These are phyloP conservation scores for Lentinula guzmanii DNA, from an alignment of 768 basidiomycete species.

Conservation along the genomic window DNA sequence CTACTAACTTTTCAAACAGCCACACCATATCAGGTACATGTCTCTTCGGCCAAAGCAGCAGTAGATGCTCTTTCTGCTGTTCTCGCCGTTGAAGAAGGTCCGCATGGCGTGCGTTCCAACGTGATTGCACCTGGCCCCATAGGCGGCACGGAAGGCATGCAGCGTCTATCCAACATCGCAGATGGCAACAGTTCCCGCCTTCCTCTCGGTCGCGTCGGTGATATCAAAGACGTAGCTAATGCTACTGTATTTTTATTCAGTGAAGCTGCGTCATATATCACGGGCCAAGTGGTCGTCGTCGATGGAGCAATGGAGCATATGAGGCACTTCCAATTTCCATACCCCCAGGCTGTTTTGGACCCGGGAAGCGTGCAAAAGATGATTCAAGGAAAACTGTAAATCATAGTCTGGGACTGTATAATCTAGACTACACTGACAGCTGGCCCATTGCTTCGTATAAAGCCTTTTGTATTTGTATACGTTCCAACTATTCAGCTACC, in stretches of 20 bases:
- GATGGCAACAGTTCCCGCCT: slow-evolving; percentile 10
- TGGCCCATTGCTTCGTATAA: too few species aligned
- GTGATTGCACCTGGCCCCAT: slow-evolving; percentile 84
- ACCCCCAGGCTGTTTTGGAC: slow-evolving; percentile 59
- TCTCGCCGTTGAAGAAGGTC: slow-evolving; percentile 91
- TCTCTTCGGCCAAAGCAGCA: slow-evolving; percentile 91
- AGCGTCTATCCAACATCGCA: slow-evolving; percentile 38
- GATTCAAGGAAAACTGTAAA: slow-evolving; percentile 42
- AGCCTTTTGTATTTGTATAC: neutral
- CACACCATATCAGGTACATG: slow-evolving; percentile 89
- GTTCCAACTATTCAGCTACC: too few species aligned
- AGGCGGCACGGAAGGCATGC: slow-evolving; percentile 66
- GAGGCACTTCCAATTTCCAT: slow-evolving; percentile 43
- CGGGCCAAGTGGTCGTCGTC: slow-evolving; percentile 68
- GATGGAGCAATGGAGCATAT: slow-evolving; percentile 62
- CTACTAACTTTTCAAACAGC: neutral
- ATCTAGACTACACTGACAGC: too few species aligned
- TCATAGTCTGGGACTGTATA: too few species aligned
- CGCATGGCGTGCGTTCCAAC: slow-evolving; percentile 88
- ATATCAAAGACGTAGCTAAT: slow-evolving; percentile 61
- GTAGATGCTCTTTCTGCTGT: slow-evolving; percentile 86
- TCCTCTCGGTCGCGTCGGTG: slow-evolving; percentile 49
- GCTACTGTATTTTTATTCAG: slow-evolving; percentile 79
- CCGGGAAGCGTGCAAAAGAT: slow-evolving; percentile 42
- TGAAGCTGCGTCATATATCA: slow-evolving; percentile 69